Conservation (phyloP, 1,139 yeast species). For the Scheffersomyces cryptocercus region DNA sequence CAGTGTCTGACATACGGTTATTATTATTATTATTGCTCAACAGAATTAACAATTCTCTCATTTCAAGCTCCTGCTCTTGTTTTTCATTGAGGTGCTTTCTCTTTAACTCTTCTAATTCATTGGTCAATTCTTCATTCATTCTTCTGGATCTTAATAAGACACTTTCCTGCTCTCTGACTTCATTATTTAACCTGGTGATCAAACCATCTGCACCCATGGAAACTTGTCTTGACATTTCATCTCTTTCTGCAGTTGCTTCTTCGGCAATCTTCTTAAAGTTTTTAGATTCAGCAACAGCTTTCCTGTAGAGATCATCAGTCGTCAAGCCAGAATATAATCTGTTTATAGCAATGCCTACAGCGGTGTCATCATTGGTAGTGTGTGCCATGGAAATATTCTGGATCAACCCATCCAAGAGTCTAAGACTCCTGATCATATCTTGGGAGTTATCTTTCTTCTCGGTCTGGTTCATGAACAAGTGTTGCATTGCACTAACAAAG, state of each 20-base stretch:
- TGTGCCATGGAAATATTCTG: conserved; percentile 75
- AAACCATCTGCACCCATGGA: conserved; percentile 85
- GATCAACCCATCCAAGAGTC: conserved; percentile 79
- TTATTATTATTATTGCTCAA: conserved; percentile 45
- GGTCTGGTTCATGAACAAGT: conserved; percentile 70
- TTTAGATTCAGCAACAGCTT: conserved; percentile 74
- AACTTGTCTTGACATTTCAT: conserved; percentile 70
- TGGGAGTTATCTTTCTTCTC: conserved; percentile 52
- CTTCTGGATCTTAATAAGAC: conserved; percentile 68
- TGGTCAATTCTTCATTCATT: conserved; percentile 60
- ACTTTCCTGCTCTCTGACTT: conserved; percentile 71
- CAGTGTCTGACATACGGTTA: conserved; percentile 18
- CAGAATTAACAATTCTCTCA: conserved; percentile 79
- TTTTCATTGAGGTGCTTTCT: conserved; percentile 71
- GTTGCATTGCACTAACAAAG: conserved; percentile 79
- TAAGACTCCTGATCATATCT: conserved; percentile 64
- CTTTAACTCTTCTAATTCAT: conserved; percentile 72
- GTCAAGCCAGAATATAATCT: conserved; percentile 74
- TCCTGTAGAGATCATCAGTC: conserved; percentile 87
- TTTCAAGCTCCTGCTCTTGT: conserved; percentile 85
- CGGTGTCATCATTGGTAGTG: conserved; percentile 66
- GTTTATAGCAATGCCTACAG: conserved; percentile 82
- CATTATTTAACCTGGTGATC: conserved; percentile 67
- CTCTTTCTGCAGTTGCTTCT: conserved; percentile 84
- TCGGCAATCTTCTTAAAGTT: conserved; percentile 67